These are phyloP conservation scores for Thielaviopsis euricoi DNA, from an alignment of 2,329 filamentous ascomycete species.

Conservation along the genomic window DNA sequence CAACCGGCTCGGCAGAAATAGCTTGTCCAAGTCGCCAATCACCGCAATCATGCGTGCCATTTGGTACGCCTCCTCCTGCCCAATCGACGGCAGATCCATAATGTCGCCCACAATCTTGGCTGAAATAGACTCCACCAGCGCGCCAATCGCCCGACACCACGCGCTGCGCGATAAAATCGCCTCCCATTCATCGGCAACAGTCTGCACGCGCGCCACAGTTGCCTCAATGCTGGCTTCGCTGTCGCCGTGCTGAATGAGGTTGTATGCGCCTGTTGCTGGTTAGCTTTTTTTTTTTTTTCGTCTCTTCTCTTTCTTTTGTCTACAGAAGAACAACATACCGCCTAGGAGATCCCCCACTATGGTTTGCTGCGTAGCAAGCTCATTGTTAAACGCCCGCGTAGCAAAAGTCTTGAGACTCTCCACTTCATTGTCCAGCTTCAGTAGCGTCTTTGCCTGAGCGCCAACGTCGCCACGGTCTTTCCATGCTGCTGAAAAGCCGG, in stretches of 20 bases:
- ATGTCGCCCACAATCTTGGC: slow-evolving; percentile 44
- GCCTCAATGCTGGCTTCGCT: slow-evolving; percentile 35
- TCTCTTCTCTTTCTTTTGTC: background rate
- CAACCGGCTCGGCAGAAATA: slow-evolving; percentile 35
- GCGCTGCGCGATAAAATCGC: slow-evolving; percentile 41
- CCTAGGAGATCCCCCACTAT: slow-evolving; percentile 45
- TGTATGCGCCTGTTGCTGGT: slow-evolving; percentile 30
- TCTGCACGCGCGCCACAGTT: slow-evolving; percentile 34
- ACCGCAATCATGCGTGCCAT: slow-evolving; percentile 41
- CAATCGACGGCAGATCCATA: slow-evolving; percentile 42
- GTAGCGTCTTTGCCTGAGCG: slow-evolving; percentile 32
- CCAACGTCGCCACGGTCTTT: slow-evolving; percentile 35
- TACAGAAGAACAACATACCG: slow-evolving; percentile 18
- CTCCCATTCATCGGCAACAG: slow-evolving; percentile 40
- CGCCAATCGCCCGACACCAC: slow-evolving; percentile 46
- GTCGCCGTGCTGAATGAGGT: slow-evolving; percentile 40
- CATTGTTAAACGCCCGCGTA: slow-evolving; percentile 42
- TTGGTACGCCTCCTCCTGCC: slow-evolving; percentile 46
- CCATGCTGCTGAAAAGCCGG: slow-evolving; percentile 33
- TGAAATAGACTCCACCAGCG: slow-evolving; percentile 40
- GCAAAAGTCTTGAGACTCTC: slow-evolving; percentile 43
- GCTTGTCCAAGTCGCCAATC: slow-evolving; percentile 40
- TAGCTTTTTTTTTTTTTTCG: background rate
- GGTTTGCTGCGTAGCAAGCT: slow-evolving; percentile 44
- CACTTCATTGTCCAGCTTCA: slow-evolving; percentile 43